Percentiles rank a stretch among this genome's conserved stretches.
Evolutionary conservation across 2,329 filamentous ascomycete genomes (phyloP).

Genomic region (Venturia nashicola): DNA sequence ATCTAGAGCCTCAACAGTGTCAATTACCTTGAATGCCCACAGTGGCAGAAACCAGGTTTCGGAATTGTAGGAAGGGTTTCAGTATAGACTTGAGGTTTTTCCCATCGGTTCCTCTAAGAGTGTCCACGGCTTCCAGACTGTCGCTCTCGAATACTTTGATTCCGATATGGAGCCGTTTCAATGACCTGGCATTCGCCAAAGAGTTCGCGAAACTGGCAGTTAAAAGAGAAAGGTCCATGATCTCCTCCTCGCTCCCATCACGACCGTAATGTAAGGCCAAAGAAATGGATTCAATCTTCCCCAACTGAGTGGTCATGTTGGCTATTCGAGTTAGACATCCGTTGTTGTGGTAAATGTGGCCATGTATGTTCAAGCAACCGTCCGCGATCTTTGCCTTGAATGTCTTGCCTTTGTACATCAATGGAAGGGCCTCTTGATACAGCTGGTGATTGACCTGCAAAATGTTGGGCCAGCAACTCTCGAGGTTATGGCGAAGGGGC

Average conservation of each 20-base stretch:
- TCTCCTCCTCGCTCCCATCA: background rate
- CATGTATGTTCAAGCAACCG: background rate
- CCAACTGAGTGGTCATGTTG: background rate
- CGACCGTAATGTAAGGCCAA: background rate
- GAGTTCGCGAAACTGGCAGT: background rate
- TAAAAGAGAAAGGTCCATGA: background rate
- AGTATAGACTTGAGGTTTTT: background rate
- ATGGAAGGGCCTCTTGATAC: background rate
- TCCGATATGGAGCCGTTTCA: background rate
- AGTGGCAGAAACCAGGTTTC: background rate
- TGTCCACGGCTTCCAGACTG: background rate
- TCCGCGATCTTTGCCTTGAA: slow-evolving; percentile 1
- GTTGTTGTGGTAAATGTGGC: background rate
- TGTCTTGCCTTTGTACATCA: slow-evolving; percentile 4
- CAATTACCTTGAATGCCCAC: background rate
- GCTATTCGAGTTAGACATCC: background rate
- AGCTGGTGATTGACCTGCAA: background rate
- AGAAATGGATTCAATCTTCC: background rate
- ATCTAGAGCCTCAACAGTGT: background rate
- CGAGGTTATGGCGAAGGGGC: slow-evolving; percentile 3
- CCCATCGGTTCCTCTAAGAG: background rate
- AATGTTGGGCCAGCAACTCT: background rate
- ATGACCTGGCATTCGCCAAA: background rate
- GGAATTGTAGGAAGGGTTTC: background rate
- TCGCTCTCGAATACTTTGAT: background rate